phyloP scores from a whole-genome alignment of 495 filamentous ascomycete genomes.

The Talaromyces ruber region DNA sequence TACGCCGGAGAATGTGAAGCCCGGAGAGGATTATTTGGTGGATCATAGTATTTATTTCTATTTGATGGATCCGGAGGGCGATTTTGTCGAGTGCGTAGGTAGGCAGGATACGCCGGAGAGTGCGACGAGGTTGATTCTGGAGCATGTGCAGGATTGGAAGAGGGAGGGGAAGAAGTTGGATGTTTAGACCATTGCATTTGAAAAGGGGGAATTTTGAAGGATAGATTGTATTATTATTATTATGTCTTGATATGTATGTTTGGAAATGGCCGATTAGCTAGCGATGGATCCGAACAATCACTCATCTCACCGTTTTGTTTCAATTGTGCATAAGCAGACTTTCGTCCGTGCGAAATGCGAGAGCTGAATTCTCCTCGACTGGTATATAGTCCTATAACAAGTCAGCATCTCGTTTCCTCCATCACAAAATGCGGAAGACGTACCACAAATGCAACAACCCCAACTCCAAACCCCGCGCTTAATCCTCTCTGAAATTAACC shows the following conservation, averaged over 20 bases:
- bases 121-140: constrained; percentile 73
- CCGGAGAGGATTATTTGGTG: constrained; percentile 92
- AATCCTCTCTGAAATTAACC: neutral
- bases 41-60: constrained; percentile 99
- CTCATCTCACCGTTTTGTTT: neutral
- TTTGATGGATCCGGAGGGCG: constrained; percentile 96
- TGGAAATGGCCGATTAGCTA: neutral
- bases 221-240: constrained; percentile 16
- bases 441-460: neutral
- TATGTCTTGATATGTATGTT: neutral
- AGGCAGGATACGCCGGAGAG: constrained; percentile 85
- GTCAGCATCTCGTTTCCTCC: neutral
- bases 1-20: constrained; percentile 77
- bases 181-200: constrained; percentile 12
- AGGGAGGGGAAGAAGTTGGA: constrained; percentile 40
- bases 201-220: constrained; percentile 14
- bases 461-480: neutral
- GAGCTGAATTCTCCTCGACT: neutral
- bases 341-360: too few species aligned
- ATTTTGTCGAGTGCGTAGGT: constrained; percentile 96
- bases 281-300: neutral
- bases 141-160: constrained; percentile 89
- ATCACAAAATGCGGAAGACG: neutral
- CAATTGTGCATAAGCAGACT: neutral
- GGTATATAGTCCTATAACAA: neutral